Evolutionary conservation across 2,329 filamentous ascomycete genomes (phyloP), one percentile per base, ranked within the genome.

Genomic region (Annulohypoxylon truncatum): DNA sequence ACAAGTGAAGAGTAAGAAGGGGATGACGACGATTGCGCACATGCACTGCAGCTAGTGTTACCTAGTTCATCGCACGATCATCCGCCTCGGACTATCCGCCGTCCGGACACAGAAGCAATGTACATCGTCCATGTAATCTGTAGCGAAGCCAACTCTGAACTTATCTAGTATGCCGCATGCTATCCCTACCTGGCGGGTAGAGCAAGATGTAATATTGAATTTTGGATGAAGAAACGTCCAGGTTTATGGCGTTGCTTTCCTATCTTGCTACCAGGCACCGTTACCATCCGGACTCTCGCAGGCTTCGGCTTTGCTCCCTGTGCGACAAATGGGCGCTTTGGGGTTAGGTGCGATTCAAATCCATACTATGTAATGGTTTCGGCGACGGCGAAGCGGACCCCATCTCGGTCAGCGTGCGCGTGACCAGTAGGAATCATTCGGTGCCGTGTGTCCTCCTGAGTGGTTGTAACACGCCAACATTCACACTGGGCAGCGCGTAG

Each of bases 61-160:
- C 61, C 61, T 35, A 66, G 60, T 61, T 22, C 57, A 62, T 66
- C 40, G 61, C 44, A 64, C 55, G 26, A 60, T 64, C 55, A n/a
- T 66, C 63, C 63, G 60, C 52, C 47, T 66, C 66, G 66, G 63
- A 64, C 66, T 64, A 66, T 69, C 63, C 63, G 55, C 66, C 63
- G 56, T 28, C 63, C 63, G 59, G 62, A 62, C 62, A 55, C 28
- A 33, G 35, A 31, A 18, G 35, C 26, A 40, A 28, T 28, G 13
- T 28, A 33, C 31, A 24, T 42, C 18, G 8, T 18, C 18, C 20
- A 42, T 3, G 33, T 15, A 10, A 20, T 42, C 7, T 29, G 18
- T 12, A 54, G 35, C 8, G 2, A n/a, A 13, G 7, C 35, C n/a
- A 20, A 29, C 33, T 5, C 13, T 35, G 33, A n/a, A 22, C 20